phyloP scores from a whole-genome alignment of 2,329 filamentous ascomycete genomes.

The Venturia asperata region DNA sequence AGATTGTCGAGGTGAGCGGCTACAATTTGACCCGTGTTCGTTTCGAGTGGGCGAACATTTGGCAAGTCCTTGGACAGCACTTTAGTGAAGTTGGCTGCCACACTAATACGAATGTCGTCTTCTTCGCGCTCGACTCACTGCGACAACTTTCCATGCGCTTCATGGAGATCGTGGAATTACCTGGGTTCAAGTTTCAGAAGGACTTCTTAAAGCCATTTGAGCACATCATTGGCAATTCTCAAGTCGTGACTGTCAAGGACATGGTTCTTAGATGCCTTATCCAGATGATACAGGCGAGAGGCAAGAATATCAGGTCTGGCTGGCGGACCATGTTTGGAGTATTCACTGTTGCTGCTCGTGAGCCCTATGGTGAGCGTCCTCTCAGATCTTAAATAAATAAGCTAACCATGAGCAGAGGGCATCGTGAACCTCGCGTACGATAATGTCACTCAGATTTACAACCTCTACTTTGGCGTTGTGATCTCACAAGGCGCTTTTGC shows the following conservation, averaged over 20 bases:
- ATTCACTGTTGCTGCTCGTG: conserved; percentile 89
- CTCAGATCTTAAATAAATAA: conserved; percentile 19
- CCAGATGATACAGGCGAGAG: conserved; percentile 97
- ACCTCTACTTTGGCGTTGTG: conserved; percentile 88
- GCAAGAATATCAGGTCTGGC: conserved; percentile 92
- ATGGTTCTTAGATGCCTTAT: conserved; percentile 94
- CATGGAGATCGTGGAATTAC: conserved; percentile 94
- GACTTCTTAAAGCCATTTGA: conserved; percentile 98
- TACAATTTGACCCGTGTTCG: conserved; percentile 99
- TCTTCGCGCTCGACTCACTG: conserved; percentile 92
- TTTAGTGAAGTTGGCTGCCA: conserved; percentile 98
- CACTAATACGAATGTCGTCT: conserved; percentile 92
- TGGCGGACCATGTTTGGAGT: conserved; percentile 99
- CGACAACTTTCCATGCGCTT: conserved; percentile 97
- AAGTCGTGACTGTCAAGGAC: conserved; percentile 87
- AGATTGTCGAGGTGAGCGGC: conserved; percentile 96
- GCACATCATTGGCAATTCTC: conserved; percentile 91
- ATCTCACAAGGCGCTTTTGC: conserved; percentile 96
- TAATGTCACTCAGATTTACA: conserved; percentile 93
- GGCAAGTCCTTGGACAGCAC: conserved; percentile 94
- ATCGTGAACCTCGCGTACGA: conserved; percentile 97
- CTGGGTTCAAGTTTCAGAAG: conserved; percentile 99
- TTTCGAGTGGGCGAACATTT: conserved; percentile 97
- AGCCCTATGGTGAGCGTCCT: conserved; percentile 60
- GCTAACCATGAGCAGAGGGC: conserved; percentile 50